Conservation (phyloP, 805 yeast species). For the Metschnikowia arizonensis region DNA sequence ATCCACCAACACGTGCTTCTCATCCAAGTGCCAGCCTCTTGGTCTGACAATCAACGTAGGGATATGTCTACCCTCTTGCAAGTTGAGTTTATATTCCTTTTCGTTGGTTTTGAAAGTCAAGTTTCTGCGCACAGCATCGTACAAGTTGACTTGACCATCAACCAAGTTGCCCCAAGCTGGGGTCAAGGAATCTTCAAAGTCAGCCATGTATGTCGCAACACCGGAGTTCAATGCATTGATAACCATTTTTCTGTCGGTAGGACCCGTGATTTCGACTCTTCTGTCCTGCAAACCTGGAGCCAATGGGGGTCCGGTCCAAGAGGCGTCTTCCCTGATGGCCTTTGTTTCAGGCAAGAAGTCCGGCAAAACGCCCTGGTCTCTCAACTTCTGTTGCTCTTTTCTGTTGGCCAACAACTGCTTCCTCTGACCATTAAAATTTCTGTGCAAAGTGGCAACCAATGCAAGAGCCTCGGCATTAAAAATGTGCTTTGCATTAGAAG, state of each 20-base stretch:
- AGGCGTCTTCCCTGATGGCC: constrained; percentile 63
- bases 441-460: constrained; percentile 68
- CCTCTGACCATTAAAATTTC: constrained; percentile 64
- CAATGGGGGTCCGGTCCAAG: constrained; percentile 71
- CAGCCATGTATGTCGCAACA: constrained; percentile 82
- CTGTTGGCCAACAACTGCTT: constrained; percentile 57
- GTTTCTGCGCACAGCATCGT: constrained; percentile 69
- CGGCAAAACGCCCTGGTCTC: constrained; percentile 61
- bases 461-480: constrained; percentile 60
- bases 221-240: constrained; percentile 75
- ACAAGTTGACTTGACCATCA: constrained; percentile 76
- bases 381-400: constrained; percentile 51
- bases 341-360: constrained; percentile 67
- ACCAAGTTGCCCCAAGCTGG: constrained; percentile 81
- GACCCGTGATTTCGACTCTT: constrained; percentile 81
- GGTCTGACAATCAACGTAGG: constrained; percentile 83
- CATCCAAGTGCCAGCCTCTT: constrained; percentile 84
- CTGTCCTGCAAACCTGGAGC: constrained; percentile 73
- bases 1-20: constrained; percentile 65
- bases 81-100: constrained; percentile 42
- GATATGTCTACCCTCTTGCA: constrained; percentile 50
- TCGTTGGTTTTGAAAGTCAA: constrained; percentile 42
- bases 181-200: constrained; percentile 78
- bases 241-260: constrained; percentile 80
- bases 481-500: constrained; percentile 48